Conservation (phyloP, 169 alveolate species). For the Cryptosporidium viatorum region DNA sequence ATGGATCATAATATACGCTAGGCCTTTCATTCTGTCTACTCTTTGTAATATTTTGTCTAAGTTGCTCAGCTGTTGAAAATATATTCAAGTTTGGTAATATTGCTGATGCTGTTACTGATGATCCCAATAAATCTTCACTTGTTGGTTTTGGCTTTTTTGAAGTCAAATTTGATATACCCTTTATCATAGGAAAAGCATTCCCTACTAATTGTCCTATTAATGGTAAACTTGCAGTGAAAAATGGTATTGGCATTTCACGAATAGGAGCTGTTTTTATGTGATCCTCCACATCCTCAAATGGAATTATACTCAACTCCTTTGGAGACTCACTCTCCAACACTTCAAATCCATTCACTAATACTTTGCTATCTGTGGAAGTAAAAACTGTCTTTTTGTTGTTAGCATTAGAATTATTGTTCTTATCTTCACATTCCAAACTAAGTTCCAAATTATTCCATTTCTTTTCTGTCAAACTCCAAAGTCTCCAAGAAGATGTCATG, state of each 20-base stretch:
- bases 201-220: conserved; percentile 60
- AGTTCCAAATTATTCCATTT: conserved; percentile 38
- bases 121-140: background rate
- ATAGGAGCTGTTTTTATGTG: conserved; percentile 33
- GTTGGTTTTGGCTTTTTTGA: conserved; percentile 18
- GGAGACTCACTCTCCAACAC: conserved; percentile 6
- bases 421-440: background rate
- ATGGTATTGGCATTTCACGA: conserved; percentile 65
- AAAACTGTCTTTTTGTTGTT: conserved; percentile 8
- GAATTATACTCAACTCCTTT: conserved; percentile 13
- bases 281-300: conserved; percentile 49
- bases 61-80: conserved; percentile 66
- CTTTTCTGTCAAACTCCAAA: conserved; percentile 49
- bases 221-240: conserved; percentile 59
- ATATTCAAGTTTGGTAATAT: conserved; percentile 48
- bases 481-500: conserved; percentile 33
- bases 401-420: background rate
- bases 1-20: conserved; percentile 40
- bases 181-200: conserved; percentile 40
- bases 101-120: conserved; percentile 52
- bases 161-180: conserved; percentile 23
- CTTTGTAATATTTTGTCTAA: conserved; percentile 47
- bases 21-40: conserved; percentile 32
- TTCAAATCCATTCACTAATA: conserved; percentile 7
- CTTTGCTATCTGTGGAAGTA: conserved; percentile 10